These are phyloP conservation scores for Multifurca ochricompacta DNA, from an alignment of 768 basidiomycete genomes.

Conservation along the genomic window DNA sequence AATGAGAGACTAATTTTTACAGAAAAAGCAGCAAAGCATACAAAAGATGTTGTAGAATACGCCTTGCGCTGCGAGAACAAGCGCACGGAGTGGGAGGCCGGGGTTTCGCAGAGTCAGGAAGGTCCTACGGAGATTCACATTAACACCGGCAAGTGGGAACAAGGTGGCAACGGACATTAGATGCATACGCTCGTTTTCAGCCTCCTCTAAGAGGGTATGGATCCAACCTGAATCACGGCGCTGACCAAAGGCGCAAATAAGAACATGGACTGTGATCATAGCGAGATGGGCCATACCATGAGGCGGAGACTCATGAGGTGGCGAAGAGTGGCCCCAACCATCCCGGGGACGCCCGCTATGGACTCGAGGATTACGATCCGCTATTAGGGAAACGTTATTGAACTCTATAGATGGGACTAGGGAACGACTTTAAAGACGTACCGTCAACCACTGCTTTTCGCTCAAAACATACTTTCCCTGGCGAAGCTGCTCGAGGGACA, in stretches of 20 bases:
- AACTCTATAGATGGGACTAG: background rate
- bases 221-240: conserved; percentile 70
- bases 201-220: conserved; percentile 87
- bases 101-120: conserved; percentile 91
- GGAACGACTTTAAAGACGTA: conserved; percentile 29
- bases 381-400: conserved; percentile 30
- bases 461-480: conserved; percentile 66
- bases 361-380: conserved; percentile 73
- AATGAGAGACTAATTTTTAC: background rate
- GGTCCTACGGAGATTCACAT: conserved; percentile 48
- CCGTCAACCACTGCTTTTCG: conserved; percentile 69
- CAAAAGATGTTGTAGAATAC: conserved; percentile 87
- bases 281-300: conserved; percentile 44
- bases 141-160: background rate
- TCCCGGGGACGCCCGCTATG: conserved; percentile 92
- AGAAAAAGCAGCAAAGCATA: conserved; percentile 28
- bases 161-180: conserved; percentile 49
- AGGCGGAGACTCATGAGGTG: conserved; percentile 84
- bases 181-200: conserved; percentile 97
- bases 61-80: conserved; percentile 88
- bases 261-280: conserved; percentile 5
- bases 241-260: conserved; percentile 23
- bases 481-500: conserved; percentile 67
- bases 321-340: conserved; percentile 84
- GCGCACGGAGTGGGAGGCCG: conserved; percentile 65